Conservation (phyloP, 164 flowering plant species). For the Vitis cinerea region DNA sequence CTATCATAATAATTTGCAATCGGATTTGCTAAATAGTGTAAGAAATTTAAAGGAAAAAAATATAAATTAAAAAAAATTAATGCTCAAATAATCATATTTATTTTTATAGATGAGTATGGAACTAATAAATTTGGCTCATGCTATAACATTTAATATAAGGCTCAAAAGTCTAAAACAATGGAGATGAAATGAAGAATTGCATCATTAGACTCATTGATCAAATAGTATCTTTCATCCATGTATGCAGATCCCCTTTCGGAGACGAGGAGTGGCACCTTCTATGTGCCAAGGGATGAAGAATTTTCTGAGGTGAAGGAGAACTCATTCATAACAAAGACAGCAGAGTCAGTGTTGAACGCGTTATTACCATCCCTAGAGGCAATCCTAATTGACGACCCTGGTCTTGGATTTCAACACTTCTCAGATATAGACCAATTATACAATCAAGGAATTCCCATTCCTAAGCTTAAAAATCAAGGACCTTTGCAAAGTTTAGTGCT, state of each 20-base stretch:
- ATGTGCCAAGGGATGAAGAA: constrained; percentile 12
- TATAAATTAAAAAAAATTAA: too few relatives aligned
- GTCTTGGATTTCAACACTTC: constrained; percentile 33
- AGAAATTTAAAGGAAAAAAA: too few relatives aligned
- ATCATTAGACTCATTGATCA: too few relatives aligned
- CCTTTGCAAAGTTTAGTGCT: constrained; percentile 10
- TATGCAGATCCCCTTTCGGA: constrained; percentile 36
- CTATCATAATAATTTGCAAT: too few relatives aligned
- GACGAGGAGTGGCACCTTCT: not conserved
- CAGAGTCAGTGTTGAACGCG: constrained; percentile 19
- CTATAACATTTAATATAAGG: too few relatives aligned
- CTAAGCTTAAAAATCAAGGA: not conserved
- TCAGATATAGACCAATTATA: constrained; percentile 31
- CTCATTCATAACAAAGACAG: constrained; percentile 11
- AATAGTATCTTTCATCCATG: too few relatives aligned
- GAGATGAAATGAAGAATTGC: too few relatives aligned
- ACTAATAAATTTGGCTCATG: too few relatives aligned
- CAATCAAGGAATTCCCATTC: constrained; percentile 22
- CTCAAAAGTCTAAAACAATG: too few relatives aligned
- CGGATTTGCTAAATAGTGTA: too few relatives aligned
- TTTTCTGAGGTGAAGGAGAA: constrained; percentile 30
- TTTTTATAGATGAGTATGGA: too few relatives aligned
- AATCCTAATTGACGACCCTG: not conserved
- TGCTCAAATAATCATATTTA: too few relatives aligned
- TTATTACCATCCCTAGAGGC: constrained; percentile 25